Evolutionary conservation across 2,329 filamentous ascomycete genomes (phyloP).

Genomic region (Colletotrichum paranaense): DNA sequence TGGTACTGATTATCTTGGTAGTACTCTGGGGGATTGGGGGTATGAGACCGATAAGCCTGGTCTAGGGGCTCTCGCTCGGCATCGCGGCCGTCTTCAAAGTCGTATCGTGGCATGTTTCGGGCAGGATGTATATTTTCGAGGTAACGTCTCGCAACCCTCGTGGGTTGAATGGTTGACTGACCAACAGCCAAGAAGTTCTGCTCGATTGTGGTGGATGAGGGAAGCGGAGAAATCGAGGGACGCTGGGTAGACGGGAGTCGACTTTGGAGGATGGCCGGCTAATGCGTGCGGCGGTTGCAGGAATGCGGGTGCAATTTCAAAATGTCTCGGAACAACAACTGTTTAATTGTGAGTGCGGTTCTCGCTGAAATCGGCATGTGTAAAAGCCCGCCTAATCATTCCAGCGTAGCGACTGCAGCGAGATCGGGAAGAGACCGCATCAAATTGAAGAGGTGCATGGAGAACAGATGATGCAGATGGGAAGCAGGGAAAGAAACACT

Average conservation of each 20-base stretch:
- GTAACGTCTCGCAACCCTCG: conserved; percentile 23
- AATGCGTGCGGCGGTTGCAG: not conserved
- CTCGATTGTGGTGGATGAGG: not conserved
- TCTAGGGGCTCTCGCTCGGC: conserved; percentile 37
- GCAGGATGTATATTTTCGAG: conserved; percentile 22
- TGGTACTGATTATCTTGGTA: conserved; percentile 31
- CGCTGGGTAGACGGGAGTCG: conserved; percentile 7
- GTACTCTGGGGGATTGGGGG: conserved; percentile 28
- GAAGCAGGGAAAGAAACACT: conserved; percentile 11
- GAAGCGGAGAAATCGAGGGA: not conserved
- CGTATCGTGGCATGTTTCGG: conserved; percentile 38
- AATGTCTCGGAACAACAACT: conserved; percentile 27
- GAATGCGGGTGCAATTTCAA: conserved; percentile 23
- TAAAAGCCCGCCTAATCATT: conserved; percentile 12
- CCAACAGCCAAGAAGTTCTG: conserved; percentile 13
- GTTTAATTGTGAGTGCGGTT: conserved; percentile 27
- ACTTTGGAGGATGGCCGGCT: not conserved
- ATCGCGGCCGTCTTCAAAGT: conserved; percentile 32
- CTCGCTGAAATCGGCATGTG: not conserved
- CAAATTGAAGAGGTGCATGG: not conserved
- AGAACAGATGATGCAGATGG: not conserved
- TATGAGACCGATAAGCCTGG: conserved; percentile 31
- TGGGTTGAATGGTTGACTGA: conserved; percentile 12
- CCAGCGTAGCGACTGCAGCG: conserved; percentile 10
- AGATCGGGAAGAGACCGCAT: conserved; percentile 4